Evolutionary conservation across 2,329 filamentous ascomycete genomes (phyloP).

Genomic region (Monosporascus cannonballus): DNA sequence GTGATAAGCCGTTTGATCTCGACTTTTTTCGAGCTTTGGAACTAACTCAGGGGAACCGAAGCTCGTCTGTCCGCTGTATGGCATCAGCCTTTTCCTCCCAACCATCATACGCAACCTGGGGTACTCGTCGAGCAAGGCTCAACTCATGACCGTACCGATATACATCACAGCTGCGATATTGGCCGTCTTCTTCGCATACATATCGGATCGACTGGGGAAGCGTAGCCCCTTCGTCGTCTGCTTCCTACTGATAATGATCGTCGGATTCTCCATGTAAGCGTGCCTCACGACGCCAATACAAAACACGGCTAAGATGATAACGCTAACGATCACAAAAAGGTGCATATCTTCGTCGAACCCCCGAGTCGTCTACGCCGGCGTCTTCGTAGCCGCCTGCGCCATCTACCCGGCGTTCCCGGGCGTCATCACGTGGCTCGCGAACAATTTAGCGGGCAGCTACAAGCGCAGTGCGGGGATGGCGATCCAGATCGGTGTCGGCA

Average conservation of each 20-base stretch:
- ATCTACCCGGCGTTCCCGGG: conserved; percentile 79
- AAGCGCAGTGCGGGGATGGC: conserved; percentile 64
- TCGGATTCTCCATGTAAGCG: conserved; percentile 50
- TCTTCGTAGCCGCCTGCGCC: conserved; percentile 69
- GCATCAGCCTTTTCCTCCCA: conserved; percentile 55
- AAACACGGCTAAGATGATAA: not conserved
- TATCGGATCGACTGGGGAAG: conserved; percentile 49
- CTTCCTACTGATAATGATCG: conserved; percentile 45
- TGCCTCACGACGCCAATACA: not conserved
- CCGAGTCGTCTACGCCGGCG: conserved; percentile 63
- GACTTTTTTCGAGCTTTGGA: conserved; percentile 22
- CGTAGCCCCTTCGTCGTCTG: conserved; percentile 49
- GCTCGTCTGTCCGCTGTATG: conserved; percentile 49
- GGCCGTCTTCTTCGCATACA: conserved; percentile 46
- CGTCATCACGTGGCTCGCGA: conserved; percentile 71
- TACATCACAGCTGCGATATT: conserved; percentile 59
- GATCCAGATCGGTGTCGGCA: conserved; percentile 56
- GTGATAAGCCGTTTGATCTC: conserved; percentile 13
- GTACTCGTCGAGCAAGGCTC: conserved; percentile 50
- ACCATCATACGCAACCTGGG: conserved; percentile 57
- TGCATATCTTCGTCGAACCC: conserved; percentile 54
- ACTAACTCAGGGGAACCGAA: conserved; percentile 28
- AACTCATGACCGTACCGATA: conserved; percentile 57
- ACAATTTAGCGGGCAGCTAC: conserved; percentile 63
- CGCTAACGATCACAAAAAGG: conserved; percentile 32